These are phyloP conservation scores for Wickerhamomyces canadensis DNA, from an alignment of 805 yeast species.

Conservation along the genomic window DNA sequence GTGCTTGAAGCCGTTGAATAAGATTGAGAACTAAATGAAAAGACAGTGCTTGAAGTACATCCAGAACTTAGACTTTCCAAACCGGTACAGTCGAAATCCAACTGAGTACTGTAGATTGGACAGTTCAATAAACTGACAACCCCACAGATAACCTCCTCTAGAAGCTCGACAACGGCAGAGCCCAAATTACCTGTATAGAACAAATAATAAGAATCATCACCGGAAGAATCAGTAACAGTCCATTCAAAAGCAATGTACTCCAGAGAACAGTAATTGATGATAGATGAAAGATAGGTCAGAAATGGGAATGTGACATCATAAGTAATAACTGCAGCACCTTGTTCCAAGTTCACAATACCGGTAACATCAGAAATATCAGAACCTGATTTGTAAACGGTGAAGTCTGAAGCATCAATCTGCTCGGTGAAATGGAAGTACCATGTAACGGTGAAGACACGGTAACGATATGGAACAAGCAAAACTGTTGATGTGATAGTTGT, in stretches of 20 bases:
- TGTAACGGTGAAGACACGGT: background rate
- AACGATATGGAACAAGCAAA: too few relatives aligned
- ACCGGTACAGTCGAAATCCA: background rate
- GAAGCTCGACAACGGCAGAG: background rate
- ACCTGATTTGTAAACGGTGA: constrained; percentile 8
- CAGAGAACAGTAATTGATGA: constrained; percentile 2
- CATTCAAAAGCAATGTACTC: constrained; percentile 8
- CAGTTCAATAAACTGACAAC: background rate
- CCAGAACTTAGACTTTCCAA: background rate
- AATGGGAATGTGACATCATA: constrained; percentile 6
- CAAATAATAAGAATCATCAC: constrained; percentile 1
- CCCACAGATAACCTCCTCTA: background rate
- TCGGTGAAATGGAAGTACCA: constrained; percentile 15
- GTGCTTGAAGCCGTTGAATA: background rate
- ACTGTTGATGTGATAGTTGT: too few relatives aligned
- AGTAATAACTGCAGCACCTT: constrained; percentile 10
- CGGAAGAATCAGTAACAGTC: constrained; percentile 2
- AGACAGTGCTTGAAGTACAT: background rate
- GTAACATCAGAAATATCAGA: constrained; percentile 1
- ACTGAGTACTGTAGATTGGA: background rate
- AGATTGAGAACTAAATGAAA: background rate
- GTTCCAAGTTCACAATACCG: constrained; percentile 14
- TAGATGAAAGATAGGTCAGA: background rate
- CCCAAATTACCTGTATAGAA: background rate
- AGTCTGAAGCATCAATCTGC: constrained; percentile 8